phyloP scores from a whole-genome alignment of 345 rosid species.

The Brassica incana region DNA sequence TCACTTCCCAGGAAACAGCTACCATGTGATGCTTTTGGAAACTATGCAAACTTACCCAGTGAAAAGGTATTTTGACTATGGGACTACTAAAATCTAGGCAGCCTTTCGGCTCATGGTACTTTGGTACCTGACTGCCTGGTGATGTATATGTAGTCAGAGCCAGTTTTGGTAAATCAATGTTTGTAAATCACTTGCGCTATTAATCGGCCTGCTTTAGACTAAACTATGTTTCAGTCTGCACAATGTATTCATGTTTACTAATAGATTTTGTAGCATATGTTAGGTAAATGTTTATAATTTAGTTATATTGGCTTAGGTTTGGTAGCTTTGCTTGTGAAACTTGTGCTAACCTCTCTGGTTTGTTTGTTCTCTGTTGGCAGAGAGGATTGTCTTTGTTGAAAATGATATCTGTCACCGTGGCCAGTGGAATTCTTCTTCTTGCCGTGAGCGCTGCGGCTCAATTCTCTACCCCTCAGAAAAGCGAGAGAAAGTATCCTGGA shows the following conservation, averaged over 20 bases:
- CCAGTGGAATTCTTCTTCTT: conserved; percentile 67
- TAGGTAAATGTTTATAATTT: not conserved
- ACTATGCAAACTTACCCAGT: conserved; percentile 48
- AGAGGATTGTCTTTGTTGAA: conserved; percentile 53
- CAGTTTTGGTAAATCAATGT: not conserved
- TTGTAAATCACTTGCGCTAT: not conserved
- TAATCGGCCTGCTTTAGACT: not conserved
- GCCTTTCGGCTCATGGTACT: not conserved
- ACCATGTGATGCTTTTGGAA: conserved; percentile 45
- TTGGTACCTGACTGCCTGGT: not conserved
- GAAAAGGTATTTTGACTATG: conserved; percentile 55
- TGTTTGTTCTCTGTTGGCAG: conserved; percentile 46
- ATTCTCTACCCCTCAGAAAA: conserved; percentile 45
- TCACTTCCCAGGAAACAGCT: conserved; percentile 73
- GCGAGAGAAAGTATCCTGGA: conserved; percentile 41
- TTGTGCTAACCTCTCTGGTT: not conserved
- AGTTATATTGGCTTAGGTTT: not conserved
- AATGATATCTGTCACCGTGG: conserved; percentile 51
- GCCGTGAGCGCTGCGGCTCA: conserved; percentile 50
- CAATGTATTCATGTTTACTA: conserved; percentile 4
- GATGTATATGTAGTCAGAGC: not conserved
- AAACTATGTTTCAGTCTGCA: conserved; percentile 7
- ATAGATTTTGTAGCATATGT: not conserved
- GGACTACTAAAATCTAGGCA: not conserved
- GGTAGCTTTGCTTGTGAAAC: not conserved